phyloP scores from a whole-genome alignment of 176 grass and related monocot genomes.

The Lolium rigidum region DNA sequence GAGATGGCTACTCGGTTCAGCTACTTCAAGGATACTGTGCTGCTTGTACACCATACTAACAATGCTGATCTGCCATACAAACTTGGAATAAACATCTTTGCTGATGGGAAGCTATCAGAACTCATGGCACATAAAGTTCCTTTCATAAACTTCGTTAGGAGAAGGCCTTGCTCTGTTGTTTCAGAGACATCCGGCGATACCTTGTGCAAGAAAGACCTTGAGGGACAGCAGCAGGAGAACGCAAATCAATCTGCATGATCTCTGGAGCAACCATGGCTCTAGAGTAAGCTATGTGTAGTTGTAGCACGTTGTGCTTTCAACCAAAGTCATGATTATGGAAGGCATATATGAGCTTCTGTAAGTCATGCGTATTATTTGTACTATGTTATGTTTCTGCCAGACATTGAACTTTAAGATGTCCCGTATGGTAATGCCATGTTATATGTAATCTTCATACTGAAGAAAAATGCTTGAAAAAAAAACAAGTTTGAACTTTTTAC shows the following conservation, averaged over 20 bases:
- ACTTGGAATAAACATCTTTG: neutral
- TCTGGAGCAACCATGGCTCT: neutral
- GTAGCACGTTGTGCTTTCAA: neutral
- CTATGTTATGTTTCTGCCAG: too few relatives aligned
- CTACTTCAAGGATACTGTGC: neutral
- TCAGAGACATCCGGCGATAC: neutral
- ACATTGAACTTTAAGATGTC: too few relatives aligned
- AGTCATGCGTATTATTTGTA: neutral
- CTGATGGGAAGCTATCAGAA: neutral
- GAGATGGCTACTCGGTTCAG: neutral
- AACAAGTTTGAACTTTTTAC: too few relatives aligned
- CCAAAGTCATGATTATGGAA: neutral
- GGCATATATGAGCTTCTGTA: neutral
- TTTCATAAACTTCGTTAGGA: too few relatives aligned
- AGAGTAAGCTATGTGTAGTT: too few relatives aligned
- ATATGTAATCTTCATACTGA: too few relatives aligned
- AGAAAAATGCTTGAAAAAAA: too few relatives aligned
- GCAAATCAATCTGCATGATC: neutral
- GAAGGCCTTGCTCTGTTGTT: too few relatives aligned
- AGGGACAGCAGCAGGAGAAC: neutral
- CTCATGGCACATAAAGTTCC: too few relatives aligned
- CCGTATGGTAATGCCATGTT: too few relatives aligned
- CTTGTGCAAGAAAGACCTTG: neutral
- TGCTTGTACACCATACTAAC: neutral
- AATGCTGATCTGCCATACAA: neutral